phyloP scores from a whole-genome alignment of 306 rosid genomes.

The Castanea sativa region DNA sequence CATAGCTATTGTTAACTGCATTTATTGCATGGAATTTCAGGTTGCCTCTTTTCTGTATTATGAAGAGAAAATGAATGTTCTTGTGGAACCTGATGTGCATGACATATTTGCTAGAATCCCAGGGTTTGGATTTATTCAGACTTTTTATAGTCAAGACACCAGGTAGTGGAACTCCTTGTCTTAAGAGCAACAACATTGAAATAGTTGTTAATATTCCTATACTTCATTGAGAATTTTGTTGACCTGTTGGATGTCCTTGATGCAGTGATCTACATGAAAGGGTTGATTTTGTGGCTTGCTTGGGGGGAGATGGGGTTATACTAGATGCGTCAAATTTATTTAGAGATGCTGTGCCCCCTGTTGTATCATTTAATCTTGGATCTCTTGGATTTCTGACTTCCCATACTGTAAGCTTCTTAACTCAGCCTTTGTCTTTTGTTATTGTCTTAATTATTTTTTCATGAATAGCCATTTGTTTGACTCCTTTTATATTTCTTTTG shows the following conservation, averaged over 20 bases:
- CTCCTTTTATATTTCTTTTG: conserved; percentile 32
- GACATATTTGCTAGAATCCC: conserved; percentile 92
- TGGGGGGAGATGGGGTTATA: conserved; percentile 99
- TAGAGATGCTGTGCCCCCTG: conserved; percentile 87
- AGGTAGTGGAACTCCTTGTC: conserved; percentile 49
- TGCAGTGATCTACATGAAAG: conserved; percentile 89
- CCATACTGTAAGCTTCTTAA: conserved; percentile 63
- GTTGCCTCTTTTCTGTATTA: conserved; percentile 76
- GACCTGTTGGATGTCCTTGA: conserved; percentile 35
- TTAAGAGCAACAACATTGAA: conserved; percentile 16
- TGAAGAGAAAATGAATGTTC: conserved; percentile 85
- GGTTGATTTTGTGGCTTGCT: conserved; percentile 96
- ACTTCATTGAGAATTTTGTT: conserved; percentile 32
- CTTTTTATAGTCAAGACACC: conserved; percentile 91
- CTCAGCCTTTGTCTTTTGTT: conserved; percentile 24
- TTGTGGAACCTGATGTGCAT: conserved; percentile 95
- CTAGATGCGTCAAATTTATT: conserved; percentile 93
- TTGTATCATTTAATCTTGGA: conserved; percentile 95
- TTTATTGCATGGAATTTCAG: conserved; percentile 40
- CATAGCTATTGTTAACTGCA: conserved; percentile 11
- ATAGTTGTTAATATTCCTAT: conserved; percentile 4
- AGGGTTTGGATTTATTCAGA: conserved; percentile 96
- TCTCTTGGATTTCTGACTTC: conserved; percentile 98
- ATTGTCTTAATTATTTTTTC: not conserved
- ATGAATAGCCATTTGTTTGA: conserved; percentile 20